phyloP scores from a whole-genome alignment of 1,284 basidiomycete genomes.

The Acaromyces ingoldii region DNA sequence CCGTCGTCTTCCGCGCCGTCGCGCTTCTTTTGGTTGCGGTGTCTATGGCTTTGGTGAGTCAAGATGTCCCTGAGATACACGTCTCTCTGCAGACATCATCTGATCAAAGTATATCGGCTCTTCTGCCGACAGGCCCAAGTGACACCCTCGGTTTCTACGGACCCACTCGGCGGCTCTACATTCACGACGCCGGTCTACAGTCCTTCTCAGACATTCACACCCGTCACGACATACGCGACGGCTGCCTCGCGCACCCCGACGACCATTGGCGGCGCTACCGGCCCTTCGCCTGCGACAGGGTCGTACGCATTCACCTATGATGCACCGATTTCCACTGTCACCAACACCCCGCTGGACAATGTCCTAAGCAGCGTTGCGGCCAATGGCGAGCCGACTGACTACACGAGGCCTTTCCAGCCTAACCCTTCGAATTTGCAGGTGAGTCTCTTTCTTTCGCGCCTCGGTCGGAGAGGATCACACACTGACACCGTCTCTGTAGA shows the following conservation, averaged over 20 bases:
- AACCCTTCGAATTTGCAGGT: conserved; percentile 11
- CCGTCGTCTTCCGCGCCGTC: not conserved
- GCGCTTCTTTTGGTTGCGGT: not conserved
- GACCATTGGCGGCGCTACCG: conserved; percentile 22
- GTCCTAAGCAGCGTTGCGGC: conserved; percentile 7
- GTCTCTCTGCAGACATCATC: not conserved
- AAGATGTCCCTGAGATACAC: not conserved
- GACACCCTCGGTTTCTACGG: conserved; percentile 10
- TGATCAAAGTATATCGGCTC: not conserved
- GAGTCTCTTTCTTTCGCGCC: too few relatives aligned
- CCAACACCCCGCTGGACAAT: conserved; percentile 8
- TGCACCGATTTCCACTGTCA: conserved; percentile 20
- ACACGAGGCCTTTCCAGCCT: conserved; percentile 4
- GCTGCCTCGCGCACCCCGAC: conserved; percentile 22
- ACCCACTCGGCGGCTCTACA: conserved; percentile 20
- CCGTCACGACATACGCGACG: conserved; percentile 23
- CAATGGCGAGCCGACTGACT: conserved; percentile 1
- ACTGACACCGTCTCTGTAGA: too few relatives aligned
- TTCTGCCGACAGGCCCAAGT: conserved; percentile 11
- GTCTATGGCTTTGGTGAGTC: not conserved
- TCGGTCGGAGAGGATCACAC: too few relatives aligned
- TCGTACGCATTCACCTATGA: conserved; percentile 25
- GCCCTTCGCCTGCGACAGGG: conserved; percentile 22
- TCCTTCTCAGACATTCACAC: conserved; percentile 23
- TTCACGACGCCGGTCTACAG: conserved; percentile 23